Evolutionary conservation across 257 asterid species (phyloP).

Genomic region (Solanum piurae): DNA sequence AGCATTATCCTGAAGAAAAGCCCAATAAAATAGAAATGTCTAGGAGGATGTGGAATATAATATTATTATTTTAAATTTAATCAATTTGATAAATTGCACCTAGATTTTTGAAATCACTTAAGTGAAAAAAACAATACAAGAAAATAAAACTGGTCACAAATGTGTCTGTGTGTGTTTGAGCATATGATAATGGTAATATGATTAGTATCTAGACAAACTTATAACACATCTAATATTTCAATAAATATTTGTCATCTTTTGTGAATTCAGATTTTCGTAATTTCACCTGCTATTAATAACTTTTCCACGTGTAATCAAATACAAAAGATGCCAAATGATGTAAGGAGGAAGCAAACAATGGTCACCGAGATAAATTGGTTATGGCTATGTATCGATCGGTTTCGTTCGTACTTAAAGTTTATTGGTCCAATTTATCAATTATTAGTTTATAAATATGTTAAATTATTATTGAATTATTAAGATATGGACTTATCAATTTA

Average conservation of each 20-base stretch:
- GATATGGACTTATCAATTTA: too few species aligned
- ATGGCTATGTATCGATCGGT: not conserved
- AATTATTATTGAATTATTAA: not conserved
- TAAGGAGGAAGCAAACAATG: not conserved
- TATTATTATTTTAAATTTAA: not conserved
- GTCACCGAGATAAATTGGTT: not conserved
- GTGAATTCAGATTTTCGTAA: not conserved
- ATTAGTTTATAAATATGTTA: too few species aligned
- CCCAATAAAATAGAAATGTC: not conserved
- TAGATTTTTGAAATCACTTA: not conserved
- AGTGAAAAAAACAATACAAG: not conserved
- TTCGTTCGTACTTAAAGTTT: too few species aligned
- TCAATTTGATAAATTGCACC: not conserved
- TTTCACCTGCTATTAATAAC: not conserved
- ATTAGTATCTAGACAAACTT: not conserved
- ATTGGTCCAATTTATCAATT: too few species aligned
- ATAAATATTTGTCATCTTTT: not conserved
- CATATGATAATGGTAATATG: not conserved
- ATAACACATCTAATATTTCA: not conserved
- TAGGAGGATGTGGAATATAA: not conserved
- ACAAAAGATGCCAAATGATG: not conserved
- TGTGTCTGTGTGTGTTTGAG: not conserved
- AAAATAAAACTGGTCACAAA: not conserved
- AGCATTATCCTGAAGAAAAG: too few species aligned
- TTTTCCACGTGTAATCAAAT: not conserved